A percentile compares a stretch with the other conserved stretches of the same genome.
These are phyloP conservation scores for Hymenoscyphus fructigenus DNA, from an alignment of 2,329 filamentous ascomycete species.

Conservation along the genomic window DNA sequence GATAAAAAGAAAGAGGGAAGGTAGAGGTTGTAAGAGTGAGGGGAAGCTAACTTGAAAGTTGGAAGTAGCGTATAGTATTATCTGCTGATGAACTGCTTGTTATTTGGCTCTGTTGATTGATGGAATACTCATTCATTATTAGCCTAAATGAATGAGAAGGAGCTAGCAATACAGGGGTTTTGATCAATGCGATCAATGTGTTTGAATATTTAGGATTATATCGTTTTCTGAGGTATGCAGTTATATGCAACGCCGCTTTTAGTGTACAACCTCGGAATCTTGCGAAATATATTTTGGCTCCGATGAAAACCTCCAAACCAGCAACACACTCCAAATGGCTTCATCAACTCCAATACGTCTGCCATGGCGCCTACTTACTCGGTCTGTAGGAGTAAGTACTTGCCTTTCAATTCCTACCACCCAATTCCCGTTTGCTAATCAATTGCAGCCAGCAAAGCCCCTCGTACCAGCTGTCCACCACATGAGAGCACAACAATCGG, in stretches of 20 bases:
- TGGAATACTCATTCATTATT: too few relatives aligned
- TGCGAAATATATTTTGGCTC: slow-evolving; percentile 20
- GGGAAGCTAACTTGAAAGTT: too few relatives aligned
- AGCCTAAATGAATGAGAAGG: too few relatives aligned
- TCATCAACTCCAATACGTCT: slow-evolving; percentile 28
- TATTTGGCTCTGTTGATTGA: too few relatives aligned
- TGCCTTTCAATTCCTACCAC: not conserved
- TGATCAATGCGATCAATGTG: too few relatives aligned
- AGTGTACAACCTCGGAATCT: not conserved
- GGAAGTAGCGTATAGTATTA: too few relatives aligned
- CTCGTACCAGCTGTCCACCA: slow-evolving; percentile 13
- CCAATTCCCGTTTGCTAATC: slow-evolving; percentile 4
- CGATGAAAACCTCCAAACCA: not conserved
- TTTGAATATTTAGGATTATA: too few relatives aligned
- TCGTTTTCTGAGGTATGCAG: too few relatives aligned
- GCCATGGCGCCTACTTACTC: slow-evolving; percentile 26
- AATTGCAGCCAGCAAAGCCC: slow-evolving; percentile 23
- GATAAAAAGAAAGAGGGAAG: too few relatives aligned
- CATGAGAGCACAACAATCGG: slow-evolving; percentile 11
- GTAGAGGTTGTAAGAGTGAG: too few relatives aligned
- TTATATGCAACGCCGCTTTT: not conserved
- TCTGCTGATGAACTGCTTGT: too few relatives aligned
- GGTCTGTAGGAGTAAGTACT: slow-evolving; percentile 20
- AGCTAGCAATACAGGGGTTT: too few relatives aligned
- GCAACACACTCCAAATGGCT: slow-evolving; percentile 24